A percentile compares a stretch with the other conserved stretches of the same genome.
These are phyloP conservation scores for Conoideocrella luteorostrata DNA, from an alignment of 2,329 filamentous ascomycete species.

Conservation along the genomic window DNA sequence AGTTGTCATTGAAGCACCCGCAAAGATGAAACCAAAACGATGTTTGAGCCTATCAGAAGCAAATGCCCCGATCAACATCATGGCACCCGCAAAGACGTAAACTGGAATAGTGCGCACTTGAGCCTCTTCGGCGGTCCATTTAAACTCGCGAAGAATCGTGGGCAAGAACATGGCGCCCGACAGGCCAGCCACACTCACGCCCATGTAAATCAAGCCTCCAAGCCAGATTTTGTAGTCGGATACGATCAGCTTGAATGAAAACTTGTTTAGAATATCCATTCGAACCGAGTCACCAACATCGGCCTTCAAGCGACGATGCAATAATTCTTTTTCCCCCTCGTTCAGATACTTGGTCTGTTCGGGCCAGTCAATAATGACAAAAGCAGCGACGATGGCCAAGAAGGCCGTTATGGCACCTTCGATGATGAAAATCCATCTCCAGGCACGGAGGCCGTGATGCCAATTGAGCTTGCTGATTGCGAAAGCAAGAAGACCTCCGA, in stretches of 20 bases:
- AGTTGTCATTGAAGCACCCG: too few species aligned
- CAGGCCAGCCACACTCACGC: constrained; percentile 40
- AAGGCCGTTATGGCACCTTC: constrained; percentile 12
- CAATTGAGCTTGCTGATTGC: constrained; percentile 38
- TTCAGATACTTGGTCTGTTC: constrained; percentile 35
- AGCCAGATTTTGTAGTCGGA: constrained; percentile 43
- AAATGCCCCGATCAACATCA: too few species aligned
- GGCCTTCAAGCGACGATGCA: constrained; percentile 33
- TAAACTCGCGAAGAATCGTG: constrained; percentile 30
- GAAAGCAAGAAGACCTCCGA: constrained; percentile 41
- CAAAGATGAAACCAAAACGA: too few species aligned
- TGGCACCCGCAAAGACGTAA: too few species aligned
- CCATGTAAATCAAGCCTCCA: constrained; percentile 28
- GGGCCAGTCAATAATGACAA: constrained; percentile 20
- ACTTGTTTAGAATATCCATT: constrained; percentile 48
- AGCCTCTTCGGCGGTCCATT: too few species aligned
- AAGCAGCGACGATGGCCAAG: constrained; percentile 16
- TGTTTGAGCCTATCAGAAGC: too few species aligned
- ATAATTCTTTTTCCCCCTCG: constrained; percentile 34
- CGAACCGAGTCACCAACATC: too few species aligned
- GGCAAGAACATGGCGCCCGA: constrained; percentile 32
- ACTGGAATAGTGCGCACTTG: too few species aligned
- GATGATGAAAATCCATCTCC: too few species aligned
- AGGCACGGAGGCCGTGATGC: too few species aligned
- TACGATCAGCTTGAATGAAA: constrained; percentile 40